phyloP scores from a whole-genome alignment of 2,329 filamentous ascomycete species.

The Colletotrichum ledebouriae region DNA sequence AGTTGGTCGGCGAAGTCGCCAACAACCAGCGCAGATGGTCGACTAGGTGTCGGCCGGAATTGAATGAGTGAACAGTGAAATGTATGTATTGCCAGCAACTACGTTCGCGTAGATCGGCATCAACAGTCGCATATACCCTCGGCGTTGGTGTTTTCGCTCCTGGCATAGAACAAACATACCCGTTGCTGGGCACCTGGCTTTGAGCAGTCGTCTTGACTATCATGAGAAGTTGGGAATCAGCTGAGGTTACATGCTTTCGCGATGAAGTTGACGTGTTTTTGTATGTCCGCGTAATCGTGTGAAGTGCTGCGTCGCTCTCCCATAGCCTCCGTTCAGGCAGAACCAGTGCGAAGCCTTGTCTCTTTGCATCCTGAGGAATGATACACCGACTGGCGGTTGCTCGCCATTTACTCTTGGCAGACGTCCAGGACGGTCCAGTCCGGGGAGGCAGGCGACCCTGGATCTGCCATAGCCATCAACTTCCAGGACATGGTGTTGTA shows the following conservation, averaged over 20 bases:
- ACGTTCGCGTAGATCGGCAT: constrained; percentile 42
- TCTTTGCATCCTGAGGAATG: neutral
- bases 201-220: constrained; percentile 45
- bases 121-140: constrained; percentile 26
- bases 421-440: neutral
- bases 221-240: constrained; percentile 45
- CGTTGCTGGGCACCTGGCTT: constrained; percentile 45
- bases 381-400: neutral
- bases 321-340: too few relatives aligned
- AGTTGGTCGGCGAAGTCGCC: too few relatives aligned
- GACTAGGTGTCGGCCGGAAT: too few relatives aligned
- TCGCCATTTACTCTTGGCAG: neutral
- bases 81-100: constrained; percentile 32
- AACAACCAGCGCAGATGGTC: too few relatives aligned
- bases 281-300: neutral
- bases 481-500: neutral
- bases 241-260: constrained; percentile 40
- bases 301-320: too few relatives aligned
- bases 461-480: neutral
- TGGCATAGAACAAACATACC: constrained; percentile 43
- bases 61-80: neutral
- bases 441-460: neutral
- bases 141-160: constrained; percentile 42
- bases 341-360: too few relatives aligned
- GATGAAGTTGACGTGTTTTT: neutral